phyloP scores from a whole-genome alignment of 768 basidiomycete species.

The Lactarius hengduanensis region DNA sequence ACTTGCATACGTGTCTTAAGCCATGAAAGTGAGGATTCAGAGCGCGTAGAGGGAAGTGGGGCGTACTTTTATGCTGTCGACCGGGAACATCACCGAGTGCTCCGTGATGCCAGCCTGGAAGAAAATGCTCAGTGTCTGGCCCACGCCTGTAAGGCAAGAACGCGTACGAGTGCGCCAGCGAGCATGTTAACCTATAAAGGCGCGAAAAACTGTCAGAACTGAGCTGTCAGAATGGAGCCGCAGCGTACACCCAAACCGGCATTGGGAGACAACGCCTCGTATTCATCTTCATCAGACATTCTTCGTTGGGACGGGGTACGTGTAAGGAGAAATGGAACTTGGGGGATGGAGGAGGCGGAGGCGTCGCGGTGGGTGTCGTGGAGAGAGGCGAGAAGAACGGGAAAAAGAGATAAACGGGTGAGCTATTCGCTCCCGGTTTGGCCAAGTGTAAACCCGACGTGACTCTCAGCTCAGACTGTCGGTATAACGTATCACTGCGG shows the following conservation, averaged over 20 bases:
- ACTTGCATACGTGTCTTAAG: constrained; percentile 98
- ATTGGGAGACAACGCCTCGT: constrained; percentile 70
- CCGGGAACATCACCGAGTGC: constrained; percentile 97
- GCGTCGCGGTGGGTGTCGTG: constrained; percentile 1
- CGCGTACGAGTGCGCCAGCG: constrained; percentile 89
- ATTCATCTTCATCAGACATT: constrained; percentile 54
- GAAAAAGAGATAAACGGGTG: neutral
- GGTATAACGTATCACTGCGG: neutral
- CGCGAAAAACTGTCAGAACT: constrained; percentile 22
- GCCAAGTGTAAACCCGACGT: neutral
- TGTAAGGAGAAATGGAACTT: neutral
- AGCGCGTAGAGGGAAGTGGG: neutral
- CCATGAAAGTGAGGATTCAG: neutral
- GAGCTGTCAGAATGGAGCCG: constrained; percentile 1
- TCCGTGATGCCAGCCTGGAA: constrained; percentile 95
- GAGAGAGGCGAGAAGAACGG: neutral
- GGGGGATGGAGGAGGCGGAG: neutral
- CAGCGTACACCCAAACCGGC: constrained; percentile 69
- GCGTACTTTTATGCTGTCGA: constrained; percentile 96
- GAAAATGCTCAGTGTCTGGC: constrained; percentile 8
- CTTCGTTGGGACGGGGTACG: constrained; percentile 28
- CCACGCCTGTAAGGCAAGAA: neutral
- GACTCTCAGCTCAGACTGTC: neutral
- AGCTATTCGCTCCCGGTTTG: neutral
- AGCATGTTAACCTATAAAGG: constrained; percentile 83